A percentile compares a stretch with the other conserved stretches of the same genome.
Evolutionary conservation across 257 asterid genomes (phyloP).

Genomic region (Striga asiatica): DNA sequence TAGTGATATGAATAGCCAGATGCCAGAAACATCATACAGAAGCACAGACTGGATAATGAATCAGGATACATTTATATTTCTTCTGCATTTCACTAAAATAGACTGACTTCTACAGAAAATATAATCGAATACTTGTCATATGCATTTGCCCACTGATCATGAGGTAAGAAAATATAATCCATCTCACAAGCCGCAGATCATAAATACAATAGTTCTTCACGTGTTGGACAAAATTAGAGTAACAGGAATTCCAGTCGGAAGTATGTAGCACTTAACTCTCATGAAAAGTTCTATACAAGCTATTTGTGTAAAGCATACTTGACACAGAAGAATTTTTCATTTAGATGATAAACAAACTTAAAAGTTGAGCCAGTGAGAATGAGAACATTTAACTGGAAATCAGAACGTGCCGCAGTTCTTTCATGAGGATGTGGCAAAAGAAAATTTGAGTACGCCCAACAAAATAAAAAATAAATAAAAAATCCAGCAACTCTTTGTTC

Average conservation of each 20-base stretch:
- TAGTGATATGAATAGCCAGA: constrained; percentile 21
- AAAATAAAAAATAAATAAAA: neutral
- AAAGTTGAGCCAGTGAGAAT: neutral
- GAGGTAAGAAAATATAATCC: neutral
- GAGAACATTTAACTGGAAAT: neutral
- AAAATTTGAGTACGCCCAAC: neutral
- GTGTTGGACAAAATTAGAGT: constrained; percentile 2
- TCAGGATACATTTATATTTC: neutral
- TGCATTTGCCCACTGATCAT: constrained; percentile 3
- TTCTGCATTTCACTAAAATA: constrained; percentile 1
- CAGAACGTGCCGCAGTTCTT: neutral
- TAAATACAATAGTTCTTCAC: constrained; percentile 1
- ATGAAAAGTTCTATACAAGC: neutral
- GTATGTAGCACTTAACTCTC: neutral
- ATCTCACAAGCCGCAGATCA: neutral
- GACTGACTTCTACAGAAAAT: neutral
- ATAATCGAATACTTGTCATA: neutral
- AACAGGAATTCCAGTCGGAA: constrained; percentile 1
- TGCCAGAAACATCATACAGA: constrained; percentile 13
- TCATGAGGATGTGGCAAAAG: neutral
- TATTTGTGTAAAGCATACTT: neutral
- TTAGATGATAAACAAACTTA: neutral
- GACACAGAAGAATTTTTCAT: neutral
- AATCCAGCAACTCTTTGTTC: neutral
- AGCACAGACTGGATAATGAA: constrained; percentile 1